phyloP scores from a whole-genome alignment of 2,329 filamentous ascomycete species.

The Ilyonectria sp. region DNA sequence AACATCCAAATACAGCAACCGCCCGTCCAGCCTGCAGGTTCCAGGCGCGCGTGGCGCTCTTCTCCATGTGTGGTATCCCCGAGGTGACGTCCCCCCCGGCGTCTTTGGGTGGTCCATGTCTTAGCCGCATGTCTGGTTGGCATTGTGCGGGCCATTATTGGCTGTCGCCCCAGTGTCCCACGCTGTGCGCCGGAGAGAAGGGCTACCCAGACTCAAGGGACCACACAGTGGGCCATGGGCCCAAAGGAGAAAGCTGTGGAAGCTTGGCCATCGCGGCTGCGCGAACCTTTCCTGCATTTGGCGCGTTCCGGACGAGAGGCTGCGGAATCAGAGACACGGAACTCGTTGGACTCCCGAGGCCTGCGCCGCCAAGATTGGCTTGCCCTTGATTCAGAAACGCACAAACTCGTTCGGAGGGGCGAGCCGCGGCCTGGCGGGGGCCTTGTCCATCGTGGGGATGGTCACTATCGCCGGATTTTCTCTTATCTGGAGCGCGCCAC shows the following conservation, averaged over 20 bases:
- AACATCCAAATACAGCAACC: conserved; percentile 30
- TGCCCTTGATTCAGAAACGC: conserved; percentile 22
- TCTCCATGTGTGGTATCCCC: conserved; percentile 39
- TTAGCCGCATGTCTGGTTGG: conserved; percentile 47
- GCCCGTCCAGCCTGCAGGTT: conserved; percentile 29
- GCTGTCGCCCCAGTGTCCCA: conserved; percentile 40
- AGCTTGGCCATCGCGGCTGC: conserved; percentile 39
- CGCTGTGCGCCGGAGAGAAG: conserved; percentile 35
- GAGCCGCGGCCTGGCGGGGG: conserved; percentile 37
- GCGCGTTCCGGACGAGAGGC: conserved; percentile 26
- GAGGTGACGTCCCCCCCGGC: conserved; percentile 44
- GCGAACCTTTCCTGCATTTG: conserved; percentile 35
- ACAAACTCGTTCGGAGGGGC: conserved; percentile 30
- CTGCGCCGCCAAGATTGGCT: background rate
- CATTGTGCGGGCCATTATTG: conserved; percentile 45
- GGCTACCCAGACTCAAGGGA: conserved; percentile 33
- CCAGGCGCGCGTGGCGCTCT: conserved; percentile 39
- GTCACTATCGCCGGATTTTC: conserved; percentile 39
- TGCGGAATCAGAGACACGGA: conserved; percentile 5
- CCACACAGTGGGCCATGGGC: conserved; percentile 37
- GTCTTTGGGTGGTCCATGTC: conserved; percentile 40
- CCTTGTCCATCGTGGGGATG: conserved; percentile 27
- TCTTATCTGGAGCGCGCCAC: conserved; percentile 42
- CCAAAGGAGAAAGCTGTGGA: conserved; percentile 38
- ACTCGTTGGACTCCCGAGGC: background rate